Conservation (phyloP, 106 monocot genomes). For the Gastrodia elata region DNA sequence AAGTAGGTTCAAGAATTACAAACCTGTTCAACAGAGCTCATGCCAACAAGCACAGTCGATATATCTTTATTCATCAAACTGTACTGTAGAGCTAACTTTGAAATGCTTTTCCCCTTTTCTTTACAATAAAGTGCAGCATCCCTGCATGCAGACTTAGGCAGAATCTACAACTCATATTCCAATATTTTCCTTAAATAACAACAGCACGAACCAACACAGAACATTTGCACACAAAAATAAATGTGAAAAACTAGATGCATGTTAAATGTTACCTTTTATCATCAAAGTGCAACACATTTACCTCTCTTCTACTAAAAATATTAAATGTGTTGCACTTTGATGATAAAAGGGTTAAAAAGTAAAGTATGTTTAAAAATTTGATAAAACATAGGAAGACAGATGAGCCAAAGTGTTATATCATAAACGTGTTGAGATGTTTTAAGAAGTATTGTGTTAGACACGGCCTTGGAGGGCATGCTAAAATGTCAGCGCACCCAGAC, state of each 20-base stretch:
- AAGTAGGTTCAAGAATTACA: not conserved
- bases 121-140: slow-evolving; percentile 66
- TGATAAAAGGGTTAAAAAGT: too few species aligned
- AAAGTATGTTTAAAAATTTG: too few species aligned
- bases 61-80: slow-evolving; percentile 76
- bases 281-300: too few species aligned
- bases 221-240: not conserved
- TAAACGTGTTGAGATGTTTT: too few species aligned
- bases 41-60: slow-evolving; percentile 78
- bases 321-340: too few species aligned
- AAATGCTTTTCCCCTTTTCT: slow-evolving; percentile 60
- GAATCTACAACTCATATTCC: not conserved
- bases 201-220: not conserved
- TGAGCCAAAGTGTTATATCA: too few species aligned
- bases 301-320: too few species aligned
- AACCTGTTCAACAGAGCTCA: slow-evolving; percentile 82
- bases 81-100: slow-evolving; percentile 83
- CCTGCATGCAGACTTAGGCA: slow-evolving; percentile 10
- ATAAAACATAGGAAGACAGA: too few species aligned
- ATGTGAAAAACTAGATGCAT: not conserved
- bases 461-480: too few species aligned
- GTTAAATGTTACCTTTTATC: not conserved
- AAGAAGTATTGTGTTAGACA: too few species aligned
- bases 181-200: not conserved
- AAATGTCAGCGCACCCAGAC: too few species aligned